A percentile compares a stretch with the other conserved stretches of the same genome.
phyloP scores from a whole-genome alignment of 345 rosid species.

The Limnanthes douglasii region DNA sequence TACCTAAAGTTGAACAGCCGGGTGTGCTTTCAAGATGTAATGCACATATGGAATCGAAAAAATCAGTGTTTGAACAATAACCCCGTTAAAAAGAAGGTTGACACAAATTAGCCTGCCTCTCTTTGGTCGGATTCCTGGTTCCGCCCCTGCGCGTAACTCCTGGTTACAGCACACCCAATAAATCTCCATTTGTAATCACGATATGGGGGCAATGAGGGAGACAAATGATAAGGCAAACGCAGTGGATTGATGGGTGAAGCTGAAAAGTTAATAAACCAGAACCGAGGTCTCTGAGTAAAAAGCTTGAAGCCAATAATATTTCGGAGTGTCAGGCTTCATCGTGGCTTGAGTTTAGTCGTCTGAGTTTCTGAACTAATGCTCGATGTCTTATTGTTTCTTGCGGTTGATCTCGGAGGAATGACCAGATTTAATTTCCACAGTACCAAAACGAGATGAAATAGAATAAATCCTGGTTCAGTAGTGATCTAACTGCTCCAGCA shows the following conservation, averaged over 20 bases:
- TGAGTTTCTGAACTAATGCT: slow-evolving; percentile 83
- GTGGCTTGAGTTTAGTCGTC: slow-evolving; percentile 63
- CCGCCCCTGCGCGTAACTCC: no score
- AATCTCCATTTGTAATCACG: no score
- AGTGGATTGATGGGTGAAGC: slow-evolving; percentile 70
- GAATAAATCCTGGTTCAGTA: no score
- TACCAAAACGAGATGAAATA: no score
- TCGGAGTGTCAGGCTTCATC: slow-evolving; percentile 85
- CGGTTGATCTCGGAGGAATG: slow-evolving; percentile 51
- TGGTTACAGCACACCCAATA: no score
- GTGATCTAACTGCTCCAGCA: no score
- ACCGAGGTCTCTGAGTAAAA: slow-evolving; percentile 67
- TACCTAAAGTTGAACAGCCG: slow-evolving; percentile 18
- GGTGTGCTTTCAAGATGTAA: slow-evolving; percentile 15
- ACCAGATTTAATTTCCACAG: slow-evolving; percentile 18
- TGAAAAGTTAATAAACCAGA: slow-evolving; percentile 52
- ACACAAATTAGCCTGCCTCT: no score
- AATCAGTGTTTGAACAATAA: slow-evolving; percentile 8
- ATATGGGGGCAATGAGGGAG: no score
- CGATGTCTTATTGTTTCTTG: slow-evolving; percentile 72
- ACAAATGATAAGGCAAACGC: no score
- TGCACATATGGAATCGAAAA: slow-evolving; percentile 19
- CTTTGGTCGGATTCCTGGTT: no score
- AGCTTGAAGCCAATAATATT: slow-evolving; percentile 86
- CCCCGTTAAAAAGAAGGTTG: slow-evolving; percentile 23